Conservation (phyloP, 768 basidiomycete species). For the Paxillus rubicundulus region DNA sequence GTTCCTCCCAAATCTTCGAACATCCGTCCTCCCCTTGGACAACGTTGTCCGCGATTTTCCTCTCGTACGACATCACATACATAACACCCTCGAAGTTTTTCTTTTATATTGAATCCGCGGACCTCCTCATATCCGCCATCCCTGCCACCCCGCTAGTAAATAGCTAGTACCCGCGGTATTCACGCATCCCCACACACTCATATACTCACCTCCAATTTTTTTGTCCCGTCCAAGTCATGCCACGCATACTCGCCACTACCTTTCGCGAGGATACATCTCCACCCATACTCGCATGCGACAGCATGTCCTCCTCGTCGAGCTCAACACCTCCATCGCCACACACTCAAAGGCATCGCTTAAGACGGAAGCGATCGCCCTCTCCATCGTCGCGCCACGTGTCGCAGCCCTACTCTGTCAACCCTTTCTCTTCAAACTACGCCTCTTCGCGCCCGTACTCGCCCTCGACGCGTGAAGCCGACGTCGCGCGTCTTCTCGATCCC, state of each 20-base stretch:
- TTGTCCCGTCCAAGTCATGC: constrained; percentile 1
- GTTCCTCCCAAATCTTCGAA: not conserved
- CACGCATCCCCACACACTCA: not conserved
- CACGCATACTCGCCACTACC: not conserved
- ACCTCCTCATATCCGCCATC: constrained; percentile 8
- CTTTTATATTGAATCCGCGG: not conserved
- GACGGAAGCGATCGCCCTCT: constrained; percentile 25
- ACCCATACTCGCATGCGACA: constrained; percentile 19
- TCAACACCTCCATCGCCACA: constrained; percentile 15
- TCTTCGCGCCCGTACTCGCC: constrained; percentile 33
- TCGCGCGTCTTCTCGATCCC: constrained; percentile 64
- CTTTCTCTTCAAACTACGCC: constrained; percentile 7
- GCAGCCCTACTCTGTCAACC: constrained; percentile 4
- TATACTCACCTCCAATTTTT: not conserved
- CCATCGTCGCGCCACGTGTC: constrained; percentile 23
- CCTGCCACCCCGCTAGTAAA: constrained; percentile 1
- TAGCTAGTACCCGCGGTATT: constrained; percentile 1
- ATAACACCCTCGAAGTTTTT: constrained; percentile 1
- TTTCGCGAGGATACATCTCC: constrained; percentile 5
- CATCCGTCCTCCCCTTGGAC: not conserved
- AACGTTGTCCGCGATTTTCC: not conserved
- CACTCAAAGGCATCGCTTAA: constrained; percentile 22
- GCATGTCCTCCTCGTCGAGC: constrained; percentile 17
- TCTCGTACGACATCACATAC: not conserved
- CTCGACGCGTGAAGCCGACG: constrained; percentile 45